Conservation (phyloP, 176 grass and related monocot species). For the Avena eriantha region DNA sequence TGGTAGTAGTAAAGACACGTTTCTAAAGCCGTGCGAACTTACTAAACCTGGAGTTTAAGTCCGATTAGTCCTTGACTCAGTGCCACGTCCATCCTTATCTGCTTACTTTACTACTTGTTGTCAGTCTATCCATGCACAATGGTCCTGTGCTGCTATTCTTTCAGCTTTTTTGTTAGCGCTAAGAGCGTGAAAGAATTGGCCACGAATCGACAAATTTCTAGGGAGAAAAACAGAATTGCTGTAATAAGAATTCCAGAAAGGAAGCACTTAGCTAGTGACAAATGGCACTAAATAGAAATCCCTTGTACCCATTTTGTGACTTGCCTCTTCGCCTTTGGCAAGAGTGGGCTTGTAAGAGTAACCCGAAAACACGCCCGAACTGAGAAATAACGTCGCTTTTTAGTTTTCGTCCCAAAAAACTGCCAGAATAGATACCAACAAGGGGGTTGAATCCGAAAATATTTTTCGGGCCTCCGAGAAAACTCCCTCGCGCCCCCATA, state of each 20-base stretch:
- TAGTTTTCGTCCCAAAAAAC: too few relatives aligned
- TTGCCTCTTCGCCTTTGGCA: too few relatives aligned
- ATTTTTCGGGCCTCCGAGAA: too few relatives aligned
- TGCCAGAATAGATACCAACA: too few relatives aligned
- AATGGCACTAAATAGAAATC: conserved; percentile 3
- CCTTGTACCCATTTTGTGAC: too few relatives aligned
- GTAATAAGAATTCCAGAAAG: neutral
- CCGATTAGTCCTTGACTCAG: conserved; percentile 25
- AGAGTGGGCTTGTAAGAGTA: too few relatives aligned
- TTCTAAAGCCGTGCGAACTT: conserved; percentile 23
- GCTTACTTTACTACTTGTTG: conserved; percentile 31
- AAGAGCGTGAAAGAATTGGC: neutral
- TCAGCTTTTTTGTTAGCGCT: neutral
- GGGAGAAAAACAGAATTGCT: neutral
- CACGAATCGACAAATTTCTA: too few relatives aligned
- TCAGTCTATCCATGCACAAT: conserved; percentile 33
- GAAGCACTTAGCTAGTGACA: neutral
- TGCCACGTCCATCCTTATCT: conserved; percentile 35
- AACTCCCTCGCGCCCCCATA: too few relatives aligned
- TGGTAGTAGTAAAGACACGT: neutral
- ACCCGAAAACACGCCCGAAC: too few relatives aligned
- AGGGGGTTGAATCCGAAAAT: too few relatives aligned
- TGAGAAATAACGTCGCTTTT: too few relatives aligned
- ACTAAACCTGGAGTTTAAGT: neutral
- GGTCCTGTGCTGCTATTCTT: neutral